Percentiles rank a stretch among this genome's conserved stretches.
phyloP scores from a whole-genome alignment of 2,329 filamentous ascomycete species.

The Coniochaeta ligniaria region DNA sequence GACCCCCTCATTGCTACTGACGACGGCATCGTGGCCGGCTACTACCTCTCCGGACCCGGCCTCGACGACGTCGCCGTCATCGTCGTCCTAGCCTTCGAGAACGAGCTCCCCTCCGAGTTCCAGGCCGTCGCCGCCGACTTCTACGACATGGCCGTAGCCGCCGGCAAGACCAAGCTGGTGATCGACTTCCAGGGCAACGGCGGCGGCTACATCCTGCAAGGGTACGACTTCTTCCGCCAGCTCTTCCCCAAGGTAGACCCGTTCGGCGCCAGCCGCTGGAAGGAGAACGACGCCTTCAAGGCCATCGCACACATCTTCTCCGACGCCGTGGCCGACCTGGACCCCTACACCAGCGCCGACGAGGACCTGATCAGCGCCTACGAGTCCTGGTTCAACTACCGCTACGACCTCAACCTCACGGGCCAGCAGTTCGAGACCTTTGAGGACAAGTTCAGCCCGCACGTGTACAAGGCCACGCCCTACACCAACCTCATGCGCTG shows the following conservation, averaged over 20 bases:
- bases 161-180: conserved; percentile 52
- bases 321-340: conserved; percentile 31
- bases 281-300: conserved; percentile 30
- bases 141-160: conserved; percentile 27
- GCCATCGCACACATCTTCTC: conserved; percentile 35
- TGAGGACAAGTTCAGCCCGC: conserved; percentile 34
- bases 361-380: conserved; percentile 28
- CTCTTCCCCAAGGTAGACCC: conserved; percentile 38
- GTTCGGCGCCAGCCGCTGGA: conserved; percentile 36
- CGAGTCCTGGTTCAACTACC: conserved; percentile 43
- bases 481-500: conserved; percentile 47
- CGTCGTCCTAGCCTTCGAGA: conserved; percentile 17
- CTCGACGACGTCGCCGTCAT: conserved; percentile 26
- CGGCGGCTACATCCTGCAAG: conserved; percentile 52
- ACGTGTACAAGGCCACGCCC: conserved; percentile 37
- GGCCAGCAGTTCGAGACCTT: conserved; percentile 41
- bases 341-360: conserved; percentile 37
- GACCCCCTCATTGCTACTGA: conserved; percentile 18
- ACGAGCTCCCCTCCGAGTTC: conserved; percentile 22
- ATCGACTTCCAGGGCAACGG: conserved; percentile 52
- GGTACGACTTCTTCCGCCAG: conserved; percentile 54
- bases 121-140: conserved; percentile 25
- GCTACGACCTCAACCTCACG: conserved; percentile 40
- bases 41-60: conserved; percentile 18
- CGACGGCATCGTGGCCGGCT: conserved; percentile 23